A percentile compares a stretch with the other conserved stretches of the same genome.
Conservation (phyloP, 257 asterid species). For the Jasminum sambac region DNA sequence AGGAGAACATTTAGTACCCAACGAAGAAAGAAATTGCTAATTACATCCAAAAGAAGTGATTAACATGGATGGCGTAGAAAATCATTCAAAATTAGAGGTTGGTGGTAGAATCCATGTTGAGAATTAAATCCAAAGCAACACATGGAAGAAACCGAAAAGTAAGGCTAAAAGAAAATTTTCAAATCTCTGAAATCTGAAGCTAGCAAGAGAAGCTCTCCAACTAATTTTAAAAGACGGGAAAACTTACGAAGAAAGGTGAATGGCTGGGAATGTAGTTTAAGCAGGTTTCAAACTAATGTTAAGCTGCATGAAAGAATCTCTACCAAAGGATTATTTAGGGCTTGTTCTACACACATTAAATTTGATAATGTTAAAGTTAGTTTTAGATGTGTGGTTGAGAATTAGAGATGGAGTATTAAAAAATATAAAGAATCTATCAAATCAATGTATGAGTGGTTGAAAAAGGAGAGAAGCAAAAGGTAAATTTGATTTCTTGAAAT, state of each 20-base stretch:
- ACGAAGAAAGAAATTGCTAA: slow-evolving; percentile 15
- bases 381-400: too few species aligned
- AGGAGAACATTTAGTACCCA: background rate
- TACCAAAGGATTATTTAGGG: background rate
- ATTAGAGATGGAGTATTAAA: too few species aligned
- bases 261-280: too few species aligned
- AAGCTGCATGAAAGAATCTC: background rate
- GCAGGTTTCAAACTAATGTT: too few species aligned
- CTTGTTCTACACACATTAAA: too few species aligned
- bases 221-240: too few species aligned
- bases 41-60: background rate
- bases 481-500: too few species aligned
- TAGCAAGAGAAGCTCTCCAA: background rate
- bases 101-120: background rate
- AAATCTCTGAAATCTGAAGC: background rate
- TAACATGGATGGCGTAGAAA: background rate
- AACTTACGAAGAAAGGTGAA: too few species aligned
- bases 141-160: background rate
- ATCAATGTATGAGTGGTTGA: too few species aligned
- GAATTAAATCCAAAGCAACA: slow-evolving; percentile 3
- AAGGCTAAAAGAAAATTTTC: background rate
- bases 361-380: too few species aligned
- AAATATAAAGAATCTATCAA: too few species aligned
- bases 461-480: too few species aligned
- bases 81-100: background rate